Evolutionary conservation across 495 filamentous ascomycete genomes (phyloP).

Genomic region (Echria macrotheca): DNA sequence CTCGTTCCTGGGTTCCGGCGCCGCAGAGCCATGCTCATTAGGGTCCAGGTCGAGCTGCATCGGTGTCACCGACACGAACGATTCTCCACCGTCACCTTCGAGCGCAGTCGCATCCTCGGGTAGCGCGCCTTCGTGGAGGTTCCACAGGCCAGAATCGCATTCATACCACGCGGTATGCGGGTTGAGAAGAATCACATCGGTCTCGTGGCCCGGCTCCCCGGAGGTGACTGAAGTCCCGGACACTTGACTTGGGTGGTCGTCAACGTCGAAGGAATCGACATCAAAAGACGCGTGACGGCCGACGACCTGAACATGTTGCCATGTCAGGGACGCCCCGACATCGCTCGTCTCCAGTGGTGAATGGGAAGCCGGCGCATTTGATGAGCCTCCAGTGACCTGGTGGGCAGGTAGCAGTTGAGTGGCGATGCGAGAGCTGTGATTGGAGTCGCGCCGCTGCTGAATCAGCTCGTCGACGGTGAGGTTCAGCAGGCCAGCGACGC

Average conservation of each 20-base stretch:
- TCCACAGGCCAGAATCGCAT: conserved; percentile 17
- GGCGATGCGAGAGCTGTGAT: neutral
- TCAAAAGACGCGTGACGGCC: conserved; percentile 3
- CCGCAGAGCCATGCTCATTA: conserved; percentile 4
- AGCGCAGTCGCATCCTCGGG: neutral
- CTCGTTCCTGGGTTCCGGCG: conserved; percentile 2
- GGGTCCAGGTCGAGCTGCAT: conserved; percentile 12
- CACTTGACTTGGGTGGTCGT: conserved; percentile 2
- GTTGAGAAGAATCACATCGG: conserved; percentile 21
- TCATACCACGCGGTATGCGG: conserved; percentile 20
- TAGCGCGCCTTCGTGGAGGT: conserved; percentile 1
- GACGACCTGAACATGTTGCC: conserved; percentile 4
- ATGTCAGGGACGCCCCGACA: neutral
- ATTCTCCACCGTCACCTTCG: conserved; percentile 10
- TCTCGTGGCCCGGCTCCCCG: neutral
- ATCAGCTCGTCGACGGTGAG: conserved; percentile 29
- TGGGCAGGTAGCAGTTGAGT: conserved; percentile 1
- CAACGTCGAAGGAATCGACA: conserved; percentile 1
- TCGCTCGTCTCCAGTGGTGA: neutral
- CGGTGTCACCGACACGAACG: conserved; percentile 12
- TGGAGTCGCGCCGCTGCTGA: conserved; percentile 15
- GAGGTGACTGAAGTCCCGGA: conserved; percentile 1
- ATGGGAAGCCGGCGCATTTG: neutral
- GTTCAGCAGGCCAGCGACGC: conserved; percentile 24
- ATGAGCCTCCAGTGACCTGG: neutral